These are phyloP conservation scores for Phragmites australis DNA, from an alignment of 176 grass and related monocot genomes.

Conservation along the genomic window DNA sequence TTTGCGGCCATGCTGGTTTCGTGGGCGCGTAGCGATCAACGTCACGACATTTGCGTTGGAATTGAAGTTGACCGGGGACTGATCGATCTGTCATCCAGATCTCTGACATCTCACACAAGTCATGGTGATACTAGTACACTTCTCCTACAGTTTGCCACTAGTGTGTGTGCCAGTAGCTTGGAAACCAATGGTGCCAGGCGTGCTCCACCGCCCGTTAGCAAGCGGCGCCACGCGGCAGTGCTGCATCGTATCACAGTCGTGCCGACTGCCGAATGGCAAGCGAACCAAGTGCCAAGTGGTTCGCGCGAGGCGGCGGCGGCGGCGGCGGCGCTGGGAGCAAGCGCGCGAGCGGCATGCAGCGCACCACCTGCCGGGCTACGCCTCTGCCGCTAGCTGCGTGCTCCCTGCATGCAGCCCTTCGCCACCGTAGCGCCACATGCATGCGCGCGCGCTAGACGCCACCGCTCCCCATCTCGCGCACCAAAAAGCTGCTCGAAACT, in stretches of 20 bases:
- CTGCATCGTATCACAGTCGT: too few species aligned
- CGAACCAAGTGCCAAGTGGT: neutral
- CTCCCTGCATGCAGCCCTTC: neutral
- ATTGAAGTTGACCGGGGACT: too few species aligned
- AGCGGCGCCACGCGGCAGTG: neutral
- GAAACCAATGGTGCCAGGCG: too few species aligned
- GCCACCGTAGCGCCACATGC: neutral
- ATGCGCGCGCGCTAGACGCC: neutral
- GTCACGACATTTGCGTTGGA: conserved; percentile 42
- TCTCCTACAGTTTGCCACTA: too few species aligned
- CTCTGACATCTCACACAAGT: too few species aligned
- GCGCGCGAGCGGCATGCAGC: conserved; percentile 3
- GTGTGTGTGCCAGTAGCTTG: too few species aligned
- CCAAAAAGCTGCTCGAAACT: too few species aligned
- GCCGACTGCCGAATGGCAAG: neutral
- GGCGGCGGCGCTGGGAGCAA: too few species aligned
- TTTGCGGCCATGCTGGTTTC: conserved; percentile 23
- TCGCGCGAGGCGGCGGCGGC: neutral
- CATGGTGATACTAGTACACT: too few species aligned
- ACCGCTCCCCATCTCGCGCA: neutral
- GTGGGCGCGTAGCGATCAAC: conserved; percentile 42
- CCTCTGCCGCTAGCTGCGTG: too few species aligned
- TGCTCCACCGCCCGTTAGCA: too few species aligned
- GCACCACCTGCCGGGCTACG: conserved; percentile 7
- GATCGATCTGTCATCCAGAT: too few species aligned